A percentile compares a stretch with the other conserved stretches of the same genome.
These are phyloP conservation scores for Stemphylium beticola DNA, from an alignment of 2,329 filamentous ascomycete genomes.

Conservation along the genomic window DNA sequence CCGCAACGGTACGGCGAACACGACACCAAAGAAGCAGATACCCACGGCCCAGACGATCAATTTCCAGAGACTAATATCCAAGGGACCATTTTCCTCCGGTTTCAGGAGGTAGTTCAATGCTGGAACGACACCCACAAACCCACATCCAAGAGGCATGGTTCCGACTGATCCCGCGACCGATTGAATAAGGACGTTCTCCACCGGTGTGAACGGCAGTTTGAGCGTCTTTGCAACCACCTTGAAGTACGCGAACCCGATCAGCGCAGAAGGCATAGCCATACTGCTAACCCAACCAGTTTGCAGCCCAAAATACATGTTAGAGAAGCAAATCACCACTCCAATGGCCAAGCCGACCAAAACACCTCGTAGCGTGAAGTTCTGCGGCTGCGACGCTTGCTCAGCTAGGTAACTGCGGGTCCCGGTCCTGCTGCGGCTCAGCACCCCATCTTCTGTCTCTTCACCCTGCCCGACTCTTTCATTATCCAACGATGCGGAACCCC, in stretches of 20 bases:
- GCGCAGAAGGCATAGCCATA: constrained; percentile 95
- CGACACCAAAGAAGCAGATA: constrained; percentile 93
- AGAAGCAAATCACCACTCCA: constrained; percentile 90
- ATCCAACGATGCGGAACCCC: constrained; percentile 32
- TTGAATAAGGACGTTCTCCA: constrained; percentile 96
- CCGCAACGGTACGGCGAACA: constrained; percentile 91
- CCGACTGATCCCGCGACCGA: constrained; percentile 94
- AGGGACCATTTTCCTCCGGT: constrained; percentile 76
- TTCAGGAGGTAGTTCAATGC: constrained; percentile 86
- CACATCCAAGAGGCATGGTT: constrained; percentile 94
- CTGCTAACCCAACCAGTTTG: constrained; percentile 85
- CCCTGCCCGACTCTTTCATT: constrained; percentile 29
- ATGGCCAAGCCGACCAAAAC: constrained; percentile 81
- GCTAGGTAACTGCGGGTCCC: constrained; percentile 34
- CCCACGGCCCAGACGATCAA: constrained; percentile 90
- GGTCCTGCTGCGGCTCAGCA: constrained; percentile 23
- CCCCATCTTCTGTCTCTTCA: constrained; percentile 24
- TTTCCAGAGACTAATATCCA: constrained; percentile 75
- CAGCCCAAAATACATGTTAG: constrained; percentile 98
- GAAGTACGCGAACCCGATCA: constrained; percentile 96
- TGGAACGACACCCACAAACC: constrained; percentile 93
- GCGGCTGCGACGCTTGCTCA: constrained; percentile 51
- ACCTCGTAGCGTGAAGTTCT: constrained; percentile 85
- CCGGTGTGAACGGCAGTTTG: constrained; percentile 82
- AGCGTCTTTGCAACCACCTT: constrained; percentile 76